Evolutionary conservation across 148 eudicot species (phyloP).

Genomic region (Rhododendron griersonianum): DNA sequence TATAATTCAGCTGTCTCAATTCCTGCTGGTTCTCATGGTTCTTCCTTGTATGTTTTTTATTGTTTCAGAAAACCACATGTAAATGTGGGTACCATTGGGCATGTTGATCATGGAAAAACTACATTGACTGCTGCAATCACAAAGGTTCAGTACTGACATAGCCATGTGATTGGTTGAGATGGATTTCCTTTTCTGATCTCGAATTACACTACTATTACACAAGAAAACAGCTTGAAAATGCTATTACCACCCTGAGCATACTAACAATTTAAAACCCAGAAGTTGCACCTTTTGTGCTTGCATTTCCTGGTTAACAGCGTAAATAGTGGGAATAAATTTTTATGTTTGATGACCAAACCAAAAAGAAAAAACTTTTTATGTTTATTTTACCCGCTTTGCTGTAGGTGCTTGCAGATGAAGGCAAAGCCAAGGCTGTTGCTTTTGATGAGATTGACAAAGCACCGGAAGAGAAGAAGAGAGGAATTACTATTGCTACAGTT

Average conservation of each 20-base stretch:
- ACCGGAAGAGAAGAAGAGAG: conserved; percentile 89
- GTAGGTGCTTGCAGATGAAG: conserved; percentile 74
- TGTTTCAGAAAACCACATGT: conserved; percentile 74
- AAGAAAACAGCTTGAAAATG: background rate
- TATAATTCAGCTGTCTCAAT: background rate
- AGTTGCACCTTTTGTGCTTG: background rate
- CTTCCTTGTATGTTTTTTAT: conserved; percentile 4
- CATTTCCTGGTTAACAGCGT: background rate
- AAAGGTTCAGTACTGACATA: conserved; percentile 33
- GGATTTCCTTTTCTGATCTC: background rate
- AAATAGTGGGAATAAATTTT: background rate
- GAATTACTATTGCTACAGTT: conserved; percentile 80
- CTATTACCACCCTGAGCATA: background rate
- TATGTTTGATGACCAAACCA: background rate
- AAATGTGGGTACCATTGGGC: conserved; percentile 85
- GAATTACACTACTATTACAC: background rate
- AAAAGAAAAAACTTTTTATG: background rate
- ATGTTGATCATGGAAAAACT: conserved; percentile 92
- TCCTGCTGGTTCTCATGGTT: background rate
- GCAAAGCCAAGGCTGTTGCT: conserved; percentile 79
- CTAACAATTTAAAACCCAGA: background rate
- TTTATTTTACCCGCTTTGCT: background rate
- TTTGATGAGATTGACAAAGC: conserved; percentile 90
- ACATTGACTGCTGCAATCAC: conserved; percentile 90
- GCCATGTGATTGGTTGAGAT: background rate